Base-by-base conservation (phyloP, 257 asterid species). In the Craterostigma plantagineum region DNA sequence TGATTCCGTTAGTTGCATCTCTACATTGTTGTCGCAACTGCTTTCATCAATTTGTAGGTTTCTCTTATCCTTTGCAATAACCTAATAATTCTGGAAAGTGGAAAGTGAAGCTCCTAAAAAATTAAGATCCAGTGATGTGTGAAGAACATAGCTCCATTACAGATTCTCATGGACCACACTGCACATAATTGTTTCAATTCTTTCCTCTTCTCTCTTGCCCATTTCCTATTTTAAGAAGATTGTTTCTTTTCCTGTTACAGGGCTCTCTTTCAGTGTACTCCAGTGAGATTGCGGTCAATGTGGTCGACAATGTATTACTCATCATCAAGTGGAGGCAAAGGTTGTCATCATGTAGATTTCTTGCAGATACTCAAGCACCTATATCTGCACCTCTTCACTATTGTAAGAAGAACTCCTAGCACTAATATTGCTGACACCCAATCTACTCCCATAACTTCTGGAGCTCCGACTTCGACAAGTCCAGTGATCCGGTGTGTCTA, bases 281-380 rank as follows among this genome's bases (percentile, higher is more conserved):
- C 48, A 74, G 62, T 54, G 73, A 55, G 71, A 67, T 76, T 53
- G 75, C 75, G 47, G 66, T 76, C 51, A 87, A 79, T 50, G 92
- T 78, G 52, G 71, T 87, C 49, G 95, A 87, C 67, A 87, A 75
- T 60, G 71, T 79, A 55, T 66, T 87, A 71, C 76, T 87, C 42
- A 77, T 87, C 98, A 87, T 68, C 98, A 87, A 70, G 83, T 62
- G 67, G 98, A 79, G 46, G 93, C 98, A 18, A 87, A 82, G 67
- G 98, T 87, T 51, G 93, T 70, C 47, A 87, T 87, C 52, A 51
- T 87, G 48, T 87, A 87, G 98, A 87, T 43, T 82, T 33, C 76
- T 58, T 65, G 59, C 77, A 41, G 95, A 79, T 66, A 76, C 83
- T 35, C 79, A 64, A 57, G 68, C 67, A 30, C 95, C 93, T 27